Evolutionary conservation across 805 yeast species (phyloP).

Genomic region (Yarrowia hollandica): DNA sequence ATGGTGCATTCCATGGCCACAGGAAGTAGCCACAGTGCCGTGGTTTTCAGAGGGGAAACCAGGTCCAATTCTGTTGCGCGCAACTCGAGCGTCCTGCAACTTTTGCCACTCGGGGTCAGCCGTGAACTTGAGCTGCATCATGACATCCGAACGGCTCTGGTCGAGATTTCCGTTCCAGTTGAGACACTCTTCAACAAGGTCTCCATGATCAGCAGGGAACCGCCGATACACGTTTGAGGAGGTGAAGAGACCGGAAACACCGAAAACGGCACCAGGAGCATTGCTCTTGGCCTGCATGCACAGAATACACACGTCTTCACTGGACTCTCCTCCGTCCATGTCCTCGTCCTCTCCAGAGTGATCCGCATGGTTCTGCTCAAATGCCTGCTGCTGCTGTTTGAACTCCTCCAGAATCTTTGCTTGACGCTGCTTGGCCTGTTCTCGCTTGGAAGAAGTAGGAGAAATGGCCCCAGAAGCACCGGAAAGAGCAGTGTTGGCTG

Average conservation of each 20-base stretch:
- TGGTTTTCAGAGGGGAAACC: constrained; percentile 53
- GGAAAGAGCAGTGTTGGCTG: neutral
- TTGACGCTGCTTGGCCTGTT: constrained; percentile 67
- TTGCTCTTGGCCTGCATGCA: constrained; percentile 44
- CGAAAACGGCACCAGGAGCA: constrained; percentile 62
- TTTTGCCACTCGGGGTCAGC: constrained; percentile 42
- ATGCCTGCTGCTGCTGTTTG: constrained; percentile 74
- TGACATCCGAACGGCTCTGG: constrained; percentile 24
- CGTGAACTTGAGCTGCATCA: constrained; percentile 20
- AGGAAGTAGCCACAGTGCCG: constrained; percentile 57
- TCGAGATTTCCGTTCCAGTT: constrained; percentile 51
- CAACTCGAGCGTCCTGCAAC: constrained; percentile 45
- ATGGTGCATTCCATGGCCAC: constrained; percentile 94
- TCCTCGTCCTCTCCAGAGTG: constrained; percentile 44
- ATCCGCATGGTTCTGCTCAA: constrained; percentile 51
- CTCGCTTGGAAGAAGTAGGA: constrained; percentile 49
- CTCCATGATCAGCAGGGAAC: constrained; percentile 61
- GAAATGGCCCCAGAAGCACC: neutral
- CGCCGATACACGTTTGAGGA: constrained; percentile 60
- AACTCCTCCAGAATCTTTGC: constrained; percentile 73
- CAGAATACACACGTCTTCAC: constrained; percentile 67
- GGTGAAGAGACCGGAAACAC: constrained; percentile 64
- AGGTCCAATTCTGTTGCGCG: constrained; percentile 59
- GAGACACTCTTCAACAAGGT: constrained; percentile 67
- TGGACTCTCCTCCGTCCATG: constrained; percentile 31